Evolutionary conservation across 2,329 filamentous ascomycete species (phyloP).

Genomic region (Xylariomycetidae sp.): DNA sequence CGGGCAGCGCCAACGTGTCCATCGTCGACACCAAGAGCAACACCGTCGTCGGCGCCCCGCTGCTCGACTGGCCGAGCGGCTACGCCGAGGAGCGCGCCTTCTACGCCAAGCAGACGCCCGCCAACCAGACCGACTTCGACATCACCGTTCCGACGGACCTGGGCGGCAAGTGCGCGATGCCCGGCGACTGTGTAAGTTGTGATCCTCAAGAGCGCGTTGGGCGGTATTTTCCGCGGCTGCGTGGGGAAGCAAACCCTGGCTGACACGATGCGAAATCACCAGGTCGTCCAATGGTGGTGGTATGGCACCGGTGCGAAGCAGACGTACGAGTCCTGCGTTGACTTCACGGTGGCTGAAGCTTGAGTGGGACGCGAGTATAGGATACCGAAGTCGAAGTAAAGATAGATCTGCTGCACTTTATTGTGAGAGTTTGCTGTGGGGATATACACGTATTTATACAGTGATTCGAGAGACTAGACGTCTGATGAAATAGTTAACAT

Average conservation of each 20-base stretch:
- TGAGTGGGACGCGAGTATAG: constrained; percentile 1
- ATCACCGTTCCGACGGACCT: constrained; percentile 22
- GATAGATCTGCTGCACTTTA: too few relatives aligned
- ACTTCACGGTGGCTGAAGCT: constrained; percentile 19
- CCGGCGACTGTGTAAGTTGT: constrained; percentile 23
- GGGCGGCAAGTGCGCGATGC: constrained; percentile 17
- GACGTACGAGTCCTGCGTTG: constrained; percentile 24
- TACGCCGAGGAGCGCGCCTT: constrained; percentile 25
- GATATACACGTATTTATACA: constrained; percentile 5
- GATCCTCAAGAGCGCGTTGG: background rate
- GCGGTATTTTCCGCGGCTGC: background rate
- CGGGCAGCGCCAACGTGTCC: constrained; percentile 41
- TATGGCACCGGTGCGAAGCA: constrained; percentile 24
- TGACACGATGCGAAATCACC: too few relatives aligned
- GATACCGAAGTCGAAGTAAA: too few relatives aligned
- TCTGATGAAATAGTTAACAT: constrained; percentile 19
- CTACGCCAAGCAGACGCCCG: constrained; percentile 20
- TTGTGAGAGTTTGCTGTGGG: too few relatives aligned
- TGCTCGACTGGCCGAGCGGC: constrained; percentile 22
- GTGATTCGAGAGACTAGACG: too few relatives aligned
- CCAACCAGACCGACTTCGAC: constrained; percentile 24
- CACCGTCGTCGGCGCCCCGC: constrained; percentile 28
- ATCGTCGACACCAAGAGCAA: constrained; percentile 40
- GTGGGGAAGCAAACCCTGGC: background rate
- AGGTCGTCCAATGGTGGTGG: constrained; percentile 28